These are phyloP conservation scores for Saccharomycopsis fodiens DNA, from an alignment of 805 yeast species.

Conservation along the genomic window DNA sequence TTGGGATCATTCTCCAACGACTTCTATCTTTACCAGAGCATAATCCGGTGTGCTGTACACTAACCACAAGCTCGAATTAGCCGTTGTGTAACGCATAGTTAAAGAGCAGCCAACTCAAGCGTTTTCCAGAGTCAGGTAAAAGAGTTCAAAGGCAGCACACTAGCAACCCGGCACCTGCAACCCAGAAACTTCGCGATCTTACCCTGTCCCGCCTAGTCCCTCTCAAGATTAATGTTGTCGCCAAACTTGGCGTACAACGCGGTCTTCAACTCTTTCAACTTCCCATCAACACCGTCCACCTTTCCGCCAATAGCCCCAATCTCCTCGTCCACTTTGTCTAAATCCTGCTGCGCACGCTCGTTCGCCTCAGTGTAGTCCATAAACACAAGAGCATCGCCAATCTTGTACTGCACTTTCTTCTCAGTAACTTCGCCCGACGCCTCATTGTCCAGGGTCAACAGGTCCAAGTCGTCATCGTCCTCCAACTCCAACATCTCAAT, in stretches of 20 bases:
- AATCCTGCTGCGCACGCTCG: slow-evolving; percentile 57
- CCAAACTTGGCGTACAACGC: slow-evolving; percentile 87
- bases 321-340: slow-evolving; percentile 41
- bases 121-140: no score
- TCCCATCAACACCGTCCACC: slow-evolving; percentile 45
- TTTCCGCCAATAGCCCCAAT: slow-evolving; percentile 40
- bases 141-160: no score
- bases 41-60: no score
- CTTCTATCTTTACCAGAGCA: no score
- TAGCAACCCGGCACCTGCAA: no score
- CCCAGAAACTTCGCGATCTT: no score
- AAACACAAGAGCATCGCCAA: slow-evolving; percentile 77
- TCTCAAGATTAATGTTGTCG: slow-evolving; percentile 76
- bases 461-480: slow-evolving; percentile 24
- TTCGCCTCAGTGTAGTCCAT: slow-evolving; percentile 61
- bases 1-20: no score
- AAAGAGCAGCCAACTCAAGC: no score
- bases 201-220: slow-evolving; percentile 23
- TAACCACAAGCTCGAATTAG: no score
- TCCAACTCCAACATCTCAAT: slow-evolving; percentile 65
- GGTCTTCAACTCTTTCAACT: slow-evolving; percentile 56
- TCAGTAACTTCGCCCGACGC: slow-evolving; percentile 26
- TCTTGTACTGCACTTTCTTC: slow-evolving; percentile 45
- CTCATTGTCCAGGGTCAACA: slow-evolving; percentile 23
- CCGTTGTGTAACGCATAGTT: no score